phyloP scores from a whole-genome alignment of 2,329 filamentous ascomycete species.

The Phoma sp. region DNA sequence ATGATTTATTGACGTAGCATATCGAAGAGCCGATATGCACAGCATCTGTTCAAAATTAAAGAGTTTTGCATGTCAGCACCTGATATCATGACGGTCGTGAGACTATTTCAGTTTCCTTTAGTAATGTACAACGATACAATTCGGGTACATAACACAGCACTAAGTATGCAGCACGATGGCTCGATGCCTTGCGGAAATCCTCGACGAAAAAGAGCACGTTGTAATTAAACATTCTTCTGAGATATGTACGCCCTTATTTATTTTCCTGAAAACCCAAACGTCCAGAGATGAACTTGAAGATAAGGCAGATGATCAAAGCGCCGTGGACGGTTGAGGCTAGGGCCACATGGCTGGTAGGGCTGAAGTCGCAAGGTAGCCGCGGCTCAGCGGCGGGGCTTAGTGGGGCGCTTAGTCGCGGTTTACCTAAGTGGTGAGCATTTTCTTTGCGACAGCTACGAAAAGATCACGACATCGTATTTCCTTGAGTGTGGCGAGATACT shows the following conservation, averaged over 20 bases:
- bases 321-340: neutral
- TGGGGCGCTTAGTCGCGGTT: conserved; percentile 17
- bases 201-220: too few relatives aligned
- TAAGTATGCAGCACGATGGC: too few relatives aligned
- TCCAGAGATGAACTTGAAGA: neutral
- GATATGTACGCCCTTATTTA: too few relatives aligned
- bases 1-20: neutral
- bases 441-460: conserved; percentile 17
- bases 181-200: too few relatives aligned
- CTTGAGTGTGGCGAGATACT: conserved; percentile 10
- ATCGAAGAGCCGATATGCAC: neutral
- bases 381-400: conserved; percentile 14
- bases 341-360: conserved; percentile 1
- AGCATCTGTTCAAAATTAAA: neutral
- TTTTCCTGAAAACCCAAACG: too few relatives aligned
- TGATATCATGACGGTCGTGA: neutral
- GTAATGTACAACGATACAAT: too few relatives aligned
- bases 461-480: conserved; percentile 16
- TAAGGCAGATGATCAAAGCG: neutral
- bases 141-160: too few relatives aligned
- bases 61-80: neutral
- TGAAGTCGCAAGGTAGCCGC: conserved; percentile 11
- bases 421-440: conserved; percentile 17
- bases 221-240: too few relatives aligned
- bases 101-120: neutral